Conservation (phyloP, 2,329 filamentous ascomycete species). For the Xylariaceae sp. region DNA sequence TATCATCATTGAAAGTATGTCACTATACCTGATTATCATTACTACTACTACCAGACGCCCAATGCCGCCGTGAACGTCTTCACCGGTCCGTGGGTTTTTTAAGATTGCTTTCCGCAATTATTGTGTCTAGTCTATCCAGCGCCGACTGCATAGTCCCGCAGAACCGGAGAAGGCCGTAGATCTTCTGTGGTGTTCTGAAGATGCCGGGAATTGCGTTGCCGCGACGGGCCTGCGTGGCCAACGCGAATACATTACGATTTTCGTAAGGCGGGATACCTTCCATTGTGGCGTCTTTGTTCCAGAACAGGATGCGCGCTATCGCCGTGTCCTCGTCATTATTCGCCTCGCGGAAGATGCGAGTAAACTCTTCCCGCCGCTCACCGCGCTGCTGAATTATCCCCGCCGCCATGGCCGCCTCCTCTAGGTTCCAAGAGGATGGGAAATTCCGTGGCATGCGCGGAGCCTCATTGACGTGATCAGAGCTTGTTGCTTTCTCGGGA, state of each 20-base stretch:
- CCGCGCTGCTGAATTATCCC: neutral
- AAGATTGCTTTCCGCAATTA: neutral
- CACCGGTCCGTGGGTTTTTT: neutral
- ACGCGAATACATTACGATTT: neutral
- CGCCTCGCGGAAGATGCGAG: neutral
- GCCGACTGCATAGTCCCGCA: neutral
- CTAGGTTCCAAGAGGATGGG: neutral
- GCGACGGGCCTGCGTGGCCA: neutral
- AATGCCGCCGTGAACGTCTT: neutral
- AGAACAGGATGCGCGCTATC: neutral
- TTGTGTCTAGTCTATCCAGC: neutral
- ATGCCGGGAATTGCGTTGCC: neutral
- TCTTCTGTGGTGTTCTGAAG: neutral
- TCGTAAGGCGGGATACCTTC: neutral
- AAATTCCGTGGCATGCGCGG: neutral
- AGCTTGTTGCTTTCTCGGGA: neutral
- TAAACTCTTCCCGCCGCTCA: neutral
- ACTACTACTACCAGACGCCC: neutral
- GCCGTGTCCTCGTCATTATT: neutral
- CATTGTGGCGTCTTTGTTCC: neutral
- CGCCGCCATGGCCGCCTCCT: neutral
- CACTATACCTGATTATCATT: too few species aligned
- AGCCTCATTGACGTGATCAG: neutral
- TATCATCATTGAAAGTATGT: too few species aligned
- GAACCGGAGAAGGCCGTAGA: neutral